Evolutionary conservation across 257 asterid species (phyloP).

Genomic region (Osmanthus fragrans): DNA sequence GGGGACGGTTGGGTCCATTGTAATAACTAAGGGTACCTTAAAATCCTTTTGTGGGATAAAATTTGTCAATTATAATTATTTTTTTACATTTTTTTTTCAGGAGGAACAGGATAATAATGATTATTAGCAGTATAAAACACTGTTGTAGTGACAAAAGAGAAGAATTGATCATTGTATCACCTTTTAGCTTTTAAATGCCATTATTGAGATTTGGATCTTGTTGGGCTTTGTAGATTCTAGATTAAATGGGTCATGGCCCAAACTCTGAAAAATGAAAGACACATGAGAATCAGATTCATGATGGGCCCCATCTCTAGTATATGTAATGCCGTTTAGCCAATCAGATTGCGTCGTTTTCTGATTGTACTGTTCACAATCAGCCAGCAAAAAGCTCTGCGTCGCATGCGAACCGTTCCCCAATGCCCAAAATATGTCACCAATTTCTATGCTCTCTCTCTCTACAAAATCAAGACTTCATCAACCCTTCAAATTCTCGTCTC

Average conservation of each 20-base stretch:
- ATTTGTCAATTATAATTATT: too few relatives aligned
- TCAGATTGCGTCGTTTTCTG: constrained; percentile 32
- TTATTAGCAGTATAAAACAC: background rate
- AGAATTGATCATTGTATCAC: too few relatives aligned
- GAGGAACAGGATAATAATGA: background rate
- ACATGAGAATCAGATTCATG: constrained; percentile 35
- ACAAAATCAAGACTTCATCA: constrained; percentile 30
- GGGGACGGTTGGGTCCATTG: background rate
- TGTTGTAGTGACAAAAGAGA: background rate
- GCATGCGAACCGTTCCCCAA: constrained; percentile 37
- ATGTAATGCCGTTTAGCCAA: constrained; percentile 25
- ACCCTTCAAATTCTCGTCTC: constrained; percentile 3
- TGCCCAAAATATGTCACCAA: constrained; percentile 33
- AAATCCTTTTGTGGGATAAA: background rate
- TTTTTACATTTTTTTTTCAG: too few relatives aligned
- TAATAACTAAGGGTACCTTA: background rate
- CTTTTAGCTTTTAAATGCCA: too few relatives aligned
- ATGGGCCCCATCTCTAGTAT: constrained; percentile 20
- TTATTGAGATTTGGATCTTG: background rate
- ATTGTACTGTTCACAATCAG: constrained; percentile 18
- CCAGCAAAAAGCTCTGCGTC: constrained; percentile 37
- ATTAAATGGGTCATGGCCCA: constrained; percentile 23
- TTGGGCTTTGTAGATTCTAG: constrained; percentile 22
- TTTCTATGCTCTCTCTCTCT: constrained; percentile 30
- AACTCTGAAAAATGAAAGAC: constrained; percentile 16